Evolutionary conservation across 768 basidiomycete genomes (phyloP), one percentile per base, ranked within the genome.

Genomic region (Xerocomus brunneocitrinus): DNA sequence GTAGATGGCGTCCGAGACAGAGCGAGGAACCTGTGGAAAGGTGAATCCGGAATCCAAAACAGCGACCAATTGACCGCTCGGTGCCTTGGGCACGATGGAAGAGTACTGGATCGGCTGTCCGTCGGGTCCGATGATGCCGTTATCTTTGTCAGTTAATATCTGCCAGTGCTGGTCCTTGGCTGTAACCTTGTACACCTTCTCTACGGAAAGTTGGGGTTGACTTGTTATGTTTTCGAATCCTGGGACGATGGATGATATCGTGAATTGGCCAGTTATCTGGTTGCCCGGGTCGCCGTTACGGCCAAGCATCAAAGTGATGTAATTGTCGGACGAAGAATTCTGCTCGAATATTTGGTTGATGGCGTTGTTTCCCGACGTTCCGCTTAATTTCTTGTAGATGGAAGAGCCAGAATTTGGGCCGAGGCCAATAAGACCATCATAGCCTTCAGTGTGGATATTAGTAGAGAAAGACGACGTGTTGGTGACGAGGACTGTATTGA

Each of bases 111-210:
- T 84, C 10, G 79, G 67, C 24, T 79, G 71, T 24, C 88, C 87
- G 61, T 90, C 89, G 0, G 89, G 89, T 7, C 89, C 89, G 57
- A 87, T 83, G 44, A 91, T 80, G 25, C 85, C 87, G 42, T 73
- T 69, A 50, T 79, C 62, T 57, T 78, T 76, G 70, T 91, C 87
- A 0, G 85, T 83, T 50, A 84, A 67, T 12, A 82, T 75, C 61
- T 89, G 87, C 89, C 89, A 91, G 67, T 91, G 89, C 70, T 91
- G 89, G 61, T 89, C 85, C 49, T 77, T 73, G 64, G 80, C 67
- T 30, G 85, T 71, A 39, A 86, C 67, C 53, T 71, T 73, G 59
- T 81, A 80, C 34, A 90, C 85, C 24, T 74, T 80, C 59, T 85
- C 80, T 14, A 91, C 80, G 49, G 79, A 71, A 40, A 91, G 74